Percentiles rank a stretch among this genome's conserved stretches.
phyloP scores from a whole-genome alignment of 2,329 filamentous ascomycete genomes.

The Fusarium papillatum region DNA sequence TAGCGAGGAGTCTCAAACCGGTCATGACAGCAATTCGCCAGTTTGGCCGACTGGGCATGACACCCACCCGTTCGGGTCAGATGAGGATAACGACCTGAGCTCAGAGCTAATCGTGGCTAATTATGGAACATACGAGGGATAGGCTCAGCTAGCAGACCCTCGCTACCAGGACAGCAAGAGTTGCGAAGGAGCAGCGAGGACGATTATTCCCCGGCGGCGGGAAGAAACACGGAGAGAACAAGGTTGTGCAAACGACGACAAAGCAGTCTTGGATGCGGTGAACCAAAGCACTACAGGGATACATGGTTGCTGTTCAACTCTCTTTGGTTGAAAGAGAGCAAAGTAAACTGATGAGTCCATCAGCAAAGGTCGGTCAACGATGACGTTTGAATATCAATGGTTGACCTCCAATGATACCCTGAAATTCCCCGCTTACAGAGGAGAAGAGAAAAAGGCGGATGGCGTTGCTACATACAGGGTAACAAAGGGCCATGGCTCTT shows the following conservation, averaged over 20 bases:
- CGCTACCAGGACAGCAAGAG: conserved; percentile 13
- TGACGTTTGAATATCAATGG: neutral
- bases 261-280: conserved; percentile 15
- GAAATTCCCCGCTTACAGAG: neutral
- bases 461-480: neutral
- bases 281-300: conserved; percentile 9
- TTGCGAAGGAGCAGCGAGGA: conserved; percentile 19
- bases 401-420: neutral
- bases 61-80: conserved; percentile 14
- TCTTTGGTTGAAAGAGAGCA: neutral
- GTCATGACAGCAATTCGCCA: neutral
- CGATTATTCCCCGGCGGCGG: conserved; percentile 4
- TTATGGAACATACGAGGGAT: conserved; percentile 6
- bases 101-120: conserved; percentile 18
- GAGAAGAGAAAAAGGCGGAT: neutral
- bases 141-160: neutral
- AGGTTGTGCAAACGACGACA: conserved; percentile 16
- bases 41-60: conserved; percentile 1
- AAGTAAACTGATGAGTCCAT: neutral
- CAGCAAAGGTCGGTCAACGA: neutral
- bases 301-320: conserved; percentile 6
- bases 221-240: conserved; percentile 22
- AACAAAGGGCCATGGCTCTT: neutral
- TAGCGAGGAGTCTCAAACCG: conserved; percentile 5
- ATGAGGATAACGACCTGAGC: conserved; percentile 6